Conservation (phyloP, 441 rosid species). For the Pelargonium cotyledonis region DNA sequence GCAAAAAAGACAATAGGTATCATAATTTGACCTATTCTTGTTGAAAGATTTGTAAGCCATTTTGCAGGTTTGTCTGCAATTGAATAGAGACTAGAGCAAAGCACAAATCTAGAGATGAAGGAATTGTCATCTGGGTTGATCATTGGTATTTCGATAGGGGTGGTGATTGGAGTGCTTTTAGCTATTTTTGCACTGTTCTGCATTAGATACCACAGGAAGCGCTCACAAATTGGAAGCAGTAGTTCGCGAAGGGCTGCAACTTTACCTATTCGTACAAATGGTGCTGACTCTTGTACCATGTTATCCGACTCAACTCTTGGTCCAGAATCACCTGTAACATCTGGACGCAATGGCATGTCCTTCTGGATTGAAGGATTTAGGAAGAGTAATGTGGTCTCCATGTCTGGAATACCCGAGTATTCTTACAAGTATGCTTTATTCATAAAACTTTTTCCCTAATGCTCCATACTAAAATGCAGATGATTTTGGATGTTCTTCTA, state of each 20-base stretch:
- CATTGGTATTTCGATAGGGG: constrained; percentile 78
- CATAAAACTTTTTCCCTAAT: neutral
- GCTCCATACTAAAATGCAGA: neutral
- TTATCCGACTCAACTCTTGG: constrained; percentile 81
- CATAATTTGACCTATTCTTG: constrained; percentile 24
- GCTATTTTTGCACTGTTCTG: constrained; percentile 63
- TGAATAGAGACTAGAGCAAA: constrained; percentile 23
- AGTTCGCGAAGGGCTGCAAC: constrained; percentile 71
- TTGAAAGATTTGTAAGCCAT: neutral
- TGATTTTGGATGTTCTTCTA: constrained; percentile 14
- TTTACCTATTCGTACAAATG: constrained; percentile 75
- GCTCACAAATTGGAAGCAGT: constrained; percentile 78
- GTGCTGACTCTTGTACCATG: constrained; percentile 57
- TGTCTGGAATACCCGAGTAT: constrained; percentile 90
- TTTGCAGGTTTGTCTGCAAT: constrained; percentile 36
- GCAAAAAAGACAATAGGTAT: neutral
- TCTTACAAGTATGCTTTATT: constrained; percentile 63
- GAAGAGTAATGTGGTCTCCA: constrained; percentile 50
- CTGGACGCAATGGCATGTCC: constrained; percentile 53
- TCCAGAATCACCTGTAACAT: constrained; percentile 79
- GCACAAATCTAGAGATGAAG: constrained; percentile 47
- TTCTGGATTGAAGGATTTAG: constrained; percentile 70
- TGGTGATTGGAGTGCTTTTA: constrained; percentile 83
- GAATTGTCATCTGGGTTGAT: constrained; percentile 77
- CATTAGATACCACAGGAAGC: constrained; percentile 63